A percentile compares a stretch with the other conserved stretches of the same genome.
phyloP scores from a whole-genome alignment of 2,329 filamentous ascomycete species.

The Grosmannia serpens region DNA sequence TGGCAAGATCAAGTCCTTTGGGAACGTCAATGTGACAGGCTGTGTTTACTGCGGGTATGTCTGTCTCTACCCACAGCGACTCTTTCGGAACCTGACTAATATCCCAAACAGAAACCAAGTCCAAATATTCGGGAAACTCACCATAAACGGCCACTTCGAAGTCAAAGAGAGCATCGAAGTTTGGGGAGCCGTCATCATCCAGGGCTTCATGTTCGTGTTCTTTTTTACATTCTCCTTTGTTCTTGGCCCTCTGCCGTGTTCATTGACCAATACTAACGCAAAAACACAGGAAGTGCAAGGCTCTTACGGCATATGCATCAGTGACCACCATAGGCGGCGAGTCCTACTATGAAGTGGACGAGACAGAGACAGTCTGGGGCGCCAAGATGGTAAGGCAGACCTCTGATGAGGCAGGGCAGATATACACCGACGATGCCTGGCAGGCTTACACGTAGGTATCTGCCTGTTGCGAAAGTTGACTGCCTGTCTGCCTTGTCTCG shows the following conservation, averaged over 20 bases:
- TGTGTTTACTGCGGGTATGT: slow-evolving; percentile 26
- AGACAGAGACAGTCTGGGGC: slow-evolving; percentile 30
- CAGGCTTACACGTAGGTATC: not conserved
- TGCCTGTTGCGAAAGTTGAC: not conserved
- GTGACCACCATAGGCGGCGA: slow-evolving; percentile 33
- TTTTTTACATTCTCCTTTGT: not conserved
- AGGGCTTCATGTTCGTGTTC: slow-evolving; percentile 29
- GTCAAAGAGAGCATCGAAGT: slow-evolving; percentile 30
- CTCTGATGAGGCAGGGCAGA: slow-evolving; percentile 26
- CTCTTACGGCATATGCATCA: slow-evolving; percentile 32
- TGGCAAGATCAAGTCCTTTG: slow-evolving; percentile 33
- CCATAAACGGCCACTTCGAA: slow-evolving; percentile 29
- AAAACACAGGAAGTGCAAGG: slow-evolving; percentile 26
- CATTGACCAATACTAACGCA: not conserved
- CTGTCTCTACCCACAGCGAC: not conserved
- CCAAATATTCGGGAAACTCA: slow-evolving; percentile 35
- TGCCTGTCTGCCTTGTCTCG: no score
- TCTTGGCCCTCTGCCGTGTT: no score
- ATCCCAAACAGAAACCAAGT: slow-evolving; percentile 26
- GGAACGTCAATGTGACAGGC: slow-evolving; percentile 31
- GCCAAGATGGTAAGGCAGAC: slow-evolving; percentile 28
- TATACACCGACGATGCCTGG: not conserved
- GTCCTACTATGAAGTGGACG: slow-evolving; percentile 31
- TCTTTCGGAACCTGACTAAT: not conserved
- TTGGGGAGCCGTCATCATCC: slow-evolving; percentile 33